Evolutionary conservation across 139 green algal genomes (phyloP).

Genomic region (Chlorella sp.): DNA sequence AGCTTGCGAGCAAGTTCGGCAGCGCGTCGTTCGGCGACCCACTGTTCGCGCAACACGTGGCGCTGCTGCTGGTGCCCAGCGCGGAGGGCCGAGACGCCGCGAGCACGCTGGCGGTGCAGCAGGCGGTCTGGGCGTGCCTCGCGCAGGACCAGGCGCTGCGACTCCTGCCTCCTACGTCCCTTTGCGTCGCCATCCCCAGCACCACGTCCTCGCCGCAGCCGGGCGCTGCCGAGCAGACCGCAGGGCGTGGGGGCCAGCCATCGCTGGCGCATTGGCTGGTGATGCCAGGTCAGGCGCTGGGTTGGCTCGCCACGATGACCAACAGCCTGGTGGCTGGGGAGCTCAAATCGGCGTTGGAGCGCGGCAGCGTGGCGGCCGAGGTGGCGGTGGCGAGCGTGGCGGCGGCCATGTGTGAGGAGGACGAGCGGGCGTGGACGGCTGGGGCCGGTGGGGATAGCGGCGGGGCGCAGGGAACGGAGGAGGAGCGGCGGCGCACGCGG

Average conservation of each 20-base stretch:
- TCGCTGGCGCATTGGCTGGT: background rate
- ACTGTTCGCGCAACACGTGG: background rate
- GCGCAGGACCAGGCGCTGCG: background rate
- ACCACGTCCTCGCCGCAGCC: no score
- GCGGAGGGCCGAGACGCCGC: no score
- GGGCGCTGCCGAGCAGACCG: no score
- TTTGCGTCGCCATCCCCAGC: background rate
- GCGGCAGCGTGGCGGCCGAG: background rate
- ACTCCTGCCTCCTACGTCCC: background rate
- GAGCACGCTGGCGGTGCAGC: no score
- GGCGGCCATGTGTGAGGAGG: background rate
- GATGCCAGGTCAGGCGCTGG: no score
- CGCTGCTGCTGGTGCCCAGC: background rate
- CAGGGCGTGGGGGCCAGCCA: no score
- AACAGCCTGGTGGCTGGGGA: background rate
- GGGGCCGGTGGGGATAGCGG: background rate
- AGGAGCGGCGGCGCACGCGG: background rate
- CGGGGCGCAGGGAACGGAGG: background rate
- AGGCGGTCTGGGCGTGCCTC: background rate
- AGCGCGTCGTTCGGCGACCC: background rate
- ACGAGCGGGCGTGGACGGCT: background rate
- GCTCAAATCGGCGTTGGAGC: background rate
- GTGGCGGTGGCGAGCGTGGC: background rate
- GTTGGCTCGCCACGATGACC: no score
- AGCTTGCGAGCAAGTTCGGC: background rate